Evolutionary conservation across 2,329 filamentous ascomycete species (phyloP).

Genomic region (Onygenales sp.): DNA sequence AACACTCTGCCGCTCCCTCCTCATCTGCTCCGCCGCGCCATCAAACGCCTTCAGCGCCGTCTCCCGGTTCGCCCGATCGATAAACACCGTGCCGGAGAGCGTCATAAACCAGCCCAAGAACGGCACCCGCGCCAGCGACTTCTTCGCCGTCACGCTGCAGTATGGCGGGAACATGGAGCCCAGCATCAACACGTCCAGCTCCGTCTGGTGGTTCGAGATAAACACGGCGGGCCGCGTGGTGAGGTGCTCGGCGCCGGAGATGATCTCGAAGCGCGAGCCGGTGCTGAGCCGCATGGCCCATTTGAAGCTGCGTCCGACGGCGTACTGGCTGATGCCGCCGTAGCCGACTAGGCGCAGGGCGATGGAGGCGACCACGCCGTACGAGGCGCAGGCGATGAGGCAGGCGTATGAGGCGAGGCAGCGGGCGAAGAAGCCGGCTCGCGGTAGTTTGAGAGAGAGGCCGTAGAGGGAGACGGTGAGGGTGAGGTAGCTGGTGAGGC

Average conservation of each 20-base stretch:
- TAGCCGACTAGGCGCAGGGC: constrained; percentile 61
- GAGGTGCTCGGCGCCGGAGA: constrained; percentile 59
- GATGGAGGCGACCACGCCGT: constrained; percentile 67
- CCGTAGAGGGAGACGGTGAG: constrained; percentile 44
- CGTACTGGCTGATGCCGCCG: constrained; percentile 75
- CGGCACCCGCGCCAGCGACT: constrained; percentile 65
- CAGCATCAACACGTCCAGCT: constrained; percentile 88
- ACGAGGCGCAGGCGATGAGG: constrained; percentile 47
- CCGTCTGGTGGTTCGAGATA: constrained; percentile 90
- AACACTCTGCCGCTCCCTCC: constrained; percentile 51
- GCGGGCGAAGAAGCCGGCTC: constrained; percentile 37
- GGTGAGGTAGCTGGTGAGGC: constrained; percentile 55
- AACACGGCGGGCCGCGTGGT: constrained; percentile 74
- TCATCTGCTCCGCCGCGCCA: constrained; percentile 73
- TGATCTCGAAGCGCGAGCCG: constrained; percentile 63
- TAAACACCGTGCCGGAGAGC: constrained; percentile 83
- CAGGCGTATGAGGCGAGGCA: constrained; percentile 38
- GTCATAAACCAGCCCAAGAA: constrained; percentile 93
- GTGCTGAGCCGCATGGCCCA: constrained; percentile 65
- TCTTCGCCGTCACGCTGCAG: constrained; percentile 90
- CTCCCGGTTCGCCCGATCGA: constrained; percentile 77
- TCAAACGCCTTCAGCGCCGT: constrained; percentile 79
- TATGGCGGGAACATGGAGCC: constrained; percentile 82
- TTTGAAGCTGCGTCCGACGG: constrained; percentile 69
- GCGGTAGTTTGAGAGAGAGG: constrained; percentile 32